Conservation (phyloP, 2,329 filamentous ascomycete species). For the Zymoseptoria tritici region DNA sequence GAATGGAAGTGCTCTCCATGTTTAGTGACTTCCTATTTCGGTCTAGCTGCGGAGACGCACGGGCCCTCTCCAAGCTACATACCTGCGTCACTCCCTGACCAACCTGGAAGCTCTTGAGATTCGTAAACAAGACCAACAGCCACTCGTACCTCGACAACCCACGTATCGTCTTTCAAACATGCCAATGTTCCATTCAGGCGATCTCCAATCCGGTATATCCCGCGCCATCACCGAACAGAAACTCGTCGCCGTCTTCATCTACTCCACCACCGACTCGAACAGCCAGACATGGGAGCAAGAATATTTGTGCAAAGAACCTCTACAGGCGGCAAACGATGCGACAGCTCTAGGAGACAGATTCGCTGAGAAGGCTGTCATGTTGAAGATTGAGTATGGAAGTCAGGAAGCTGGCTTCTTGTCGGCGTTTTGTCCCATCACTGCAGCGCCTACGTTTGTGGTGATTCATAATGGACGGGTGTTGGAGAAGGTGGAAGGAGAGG, state of each 20-base stretch:
- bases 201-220: constrained; percentile 72
- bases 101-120: not conserved
- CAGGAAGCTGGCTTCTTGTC: constrained; percentile 74
- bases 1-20: too few species aligned
- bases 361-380: constrained; percentile 55
- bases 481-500: constrained; percentile 63
- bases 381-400: constrained; percentile 65
- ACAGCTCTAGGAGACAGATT: constrained; percentile 39
- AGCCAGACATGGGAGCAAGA: constrained; percentile 45
- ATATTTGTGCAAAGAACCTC: constrained; percentile 20
- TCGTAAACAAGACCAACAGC: not conserved
- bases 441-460: constrained; percentile 69
- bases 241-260: constrained; percentile 76
- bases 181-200: constrained; percentile 73
- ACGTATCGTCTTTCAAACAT: not conserved
- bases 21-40: too few species aligned
- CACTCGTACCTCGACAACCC: not conserved
- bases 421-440: constrained; percentile 73
- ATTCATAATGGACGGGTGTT: constrained; percentile 68
- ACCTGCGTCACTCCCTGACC: not conserved
- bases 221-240: constrained; percentile 68
- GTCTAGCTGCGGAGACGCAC: too few species aligned
- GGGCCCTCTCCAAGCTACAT: not conserved
- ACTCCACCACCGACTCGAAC: constrained; percentile 57
- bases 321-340: not conserved